A percentile compares a stretch with the other conserved stretches of the same genome.
These are phyloP conservation scores for Fonsecaea pedrosoi DNA, from an alignment of 2,329 filamentous ascomycete species.

Conservation along the genomic window DNA sequence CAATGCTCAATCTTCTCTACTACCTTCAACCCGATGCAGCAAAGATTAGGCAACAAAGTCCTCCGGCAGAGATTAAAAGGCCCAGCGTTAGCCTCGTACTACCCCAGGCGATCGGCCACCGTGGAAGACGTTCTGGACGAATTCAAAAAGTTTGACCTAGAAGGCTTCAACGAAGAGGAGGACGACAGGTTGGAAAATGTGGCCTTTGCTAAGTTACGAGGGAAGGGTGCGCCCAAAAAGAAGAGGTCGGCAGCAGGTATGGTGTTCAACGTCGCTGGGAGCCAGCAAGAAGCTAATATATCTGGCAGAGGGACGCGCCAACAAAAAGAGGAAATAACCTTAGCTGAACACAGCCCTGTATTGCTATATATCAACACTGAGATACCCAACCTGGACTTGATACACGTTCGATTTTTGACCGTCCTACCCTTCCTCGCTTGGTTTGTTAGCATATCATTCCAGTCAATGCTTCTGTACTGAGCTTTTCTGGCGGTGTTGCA, in stretches of 20 bases:
- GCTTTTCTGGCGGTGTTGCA: not conserved
- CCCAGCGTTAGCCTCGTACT: constrained; percentile 84
- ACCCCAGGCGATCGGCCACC: constrained; percentile 76
- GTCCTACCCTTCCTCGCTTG: not conserved
- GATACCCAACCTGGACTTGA: constrained; percentile 27
- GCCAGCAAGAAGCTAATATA: constrained; percentile 14
- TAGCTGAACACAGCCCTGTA: constrained; percentile 5
- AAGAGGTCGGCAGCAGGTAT: constrained; percentile 67
- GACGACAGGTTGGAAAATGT: constrained; percentile 80
- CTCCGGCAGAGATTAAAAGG: constrained; percentile 86
- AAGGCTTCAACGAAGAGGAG: constrained; percentile 76
- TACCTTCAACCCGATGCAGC: constrained; percentile 82
- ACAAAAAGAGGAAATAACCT: constrained; percentile 33
- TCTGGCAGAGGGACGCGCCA: constrained; percentile 28
- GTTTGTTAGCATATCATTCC: not conserved
- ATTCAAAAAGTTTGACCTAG: constrained; percentile 68
- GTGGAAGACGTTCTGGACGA: constrained; percentile 75
- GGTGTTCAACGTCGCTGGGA: constrained; percentile 7
- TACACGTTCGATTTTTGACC: not conserved
- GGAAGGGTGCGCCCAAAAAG: constrained; percentile 90
- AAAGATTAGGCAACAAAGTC: constrained; percentile 89
- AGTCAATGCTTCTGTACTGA: not conserved
- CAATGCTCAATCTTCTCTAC: constrained; percentile 93
- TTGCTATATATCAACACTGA: constrained; percentile 26
- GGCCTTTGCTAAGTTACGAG: constrained; percentile 70